Evolutionary conservation across 2,329 filamentous ascomycete genomes (phyloP), one percentile per base, ranked within the genome.

Genomic region (Apiospora koreana): DNA sequence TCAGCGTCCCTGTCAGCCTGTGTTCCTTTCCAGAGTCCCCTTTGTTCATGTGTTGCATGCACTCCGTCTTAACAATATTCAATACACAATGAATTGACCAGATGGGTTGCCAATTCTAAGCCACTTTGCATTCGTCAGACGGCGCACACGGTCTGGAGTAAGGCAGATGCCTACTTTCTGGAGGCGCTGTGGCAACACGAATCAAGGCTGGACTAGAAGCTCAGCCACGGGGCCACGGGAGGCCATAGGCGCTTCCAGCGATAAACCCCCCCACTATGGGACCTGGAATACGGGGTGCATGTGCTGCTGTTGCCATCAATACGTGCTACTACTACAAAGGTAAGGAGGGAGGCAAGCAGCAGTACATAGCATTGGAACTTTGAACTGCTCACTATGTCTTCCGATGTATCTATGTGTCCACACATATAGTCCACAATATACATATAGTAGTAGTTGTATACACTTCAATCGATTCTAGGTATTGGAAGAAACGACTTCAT

Each of bases 201-300:
- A 38, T 12, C 12, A 16, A 43, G 35, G 35, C n/a, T n/a, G n/a
- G 50, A 58, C 50, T 58, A 58, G 6, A 58, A 14, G 50, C 50
- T 58, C 50, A 58, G 50, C 50, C 50, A 58, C 50, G 28, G 28
- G 28, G 35, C 35, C n/a, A n/a, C n/a, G n/a, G n/a, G n/a, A n/a
- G n/a, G n/a, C n/a, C n/a, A n/a, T n/a, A 14, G 50, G 28, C 50
- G 28, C 28, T 35, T 58, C 28, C 28, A 58, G 28, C 21, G 9
- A 38, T 28, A 62, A 38, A n/a, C 7, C 10, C 54, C 54, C 31
- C 54, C 54, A 62, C 54, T n/a, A 62, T 38, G 21, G 31, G 28
- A n/a, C 38, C 9, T 62, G 54, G 54, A 38, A 62, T 62, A 62
- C 54, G 54, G 54, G 54, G 54, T 62, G 50, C 50, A 58, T 58